phyloP scores from a whole-genome alignment of 1,284 basidiomycete genomes.

The Malassezia pachydermatis region DNA sequence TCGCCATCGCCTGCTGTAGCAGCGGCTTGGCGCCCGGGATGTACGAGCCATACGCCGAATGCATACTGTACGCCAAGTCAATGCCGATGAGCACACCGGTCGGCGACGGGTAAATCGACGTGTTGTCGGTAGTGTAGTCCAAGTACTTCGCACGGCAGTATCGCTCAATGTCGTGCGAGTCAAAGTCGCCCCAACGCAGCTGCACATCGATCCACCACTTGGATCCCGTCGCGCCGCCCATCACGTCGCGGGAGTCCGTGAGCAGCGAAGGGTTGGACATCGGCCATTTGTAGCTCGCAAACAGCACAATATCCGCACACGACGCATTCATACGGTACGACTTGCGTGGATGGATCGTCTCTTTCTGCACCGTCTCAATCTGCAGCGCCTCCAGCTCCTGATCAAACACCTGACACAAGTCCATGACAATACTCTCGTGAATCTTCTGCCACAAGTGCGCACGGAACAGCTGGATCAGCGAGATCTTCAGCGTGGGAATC shows the following conservation, averaged over 20 bases:
- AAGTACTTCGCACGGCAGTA: conserved; percentile 97
- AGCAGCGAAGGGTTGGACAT: conserved; percentile 90
- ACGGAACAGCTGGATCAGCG: conserved; percentile 98
- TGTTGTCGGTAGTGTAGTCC: conserved; percentile 65
- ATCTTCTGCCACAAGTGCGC: conserved; percentile 92
- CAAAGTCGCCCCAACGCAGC: conserved; percentile 97
- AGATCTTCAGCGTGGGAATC: conserved; percentile 68
- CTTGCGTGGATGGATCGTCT: conserved; percentile 95
- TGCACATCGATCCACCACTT: conserved; percentile 99
- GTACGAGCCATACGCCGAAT: conserved; percentile 99
- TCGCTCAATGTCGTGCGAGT: conserved; percentile 66
- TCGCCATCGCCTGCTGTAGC: conserved; percentile 97
- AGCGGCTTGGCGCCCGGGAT: conserved; percentile 98
- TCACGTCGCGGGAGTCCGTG: conserved; percentile 88
- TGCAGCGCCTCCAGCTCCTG: conserved; percentile 95
- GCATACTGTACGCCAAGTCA: conserved; percentile 94
- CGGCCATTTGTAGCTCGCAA: conserved; percentile 87
- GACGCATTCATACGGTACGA: conserved; percentile 99
- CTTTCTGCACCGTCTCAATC: conserved; percentile 98
- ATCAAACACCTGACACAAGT: conserved; percentile 89
- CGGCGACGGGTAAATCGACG: conserved; percentile 95
- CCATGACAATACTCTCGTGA: conserved; percentile 79
- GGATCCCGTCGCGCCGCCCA: conserved; percentile 92
- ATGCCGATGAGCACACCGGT: conserved; percentile 98
- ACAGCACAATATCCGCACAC: conserved; percentile 86